Base-by-base conservation (phyloP, 305 asterid genomes). In the Solanum hybrid region DNA sequence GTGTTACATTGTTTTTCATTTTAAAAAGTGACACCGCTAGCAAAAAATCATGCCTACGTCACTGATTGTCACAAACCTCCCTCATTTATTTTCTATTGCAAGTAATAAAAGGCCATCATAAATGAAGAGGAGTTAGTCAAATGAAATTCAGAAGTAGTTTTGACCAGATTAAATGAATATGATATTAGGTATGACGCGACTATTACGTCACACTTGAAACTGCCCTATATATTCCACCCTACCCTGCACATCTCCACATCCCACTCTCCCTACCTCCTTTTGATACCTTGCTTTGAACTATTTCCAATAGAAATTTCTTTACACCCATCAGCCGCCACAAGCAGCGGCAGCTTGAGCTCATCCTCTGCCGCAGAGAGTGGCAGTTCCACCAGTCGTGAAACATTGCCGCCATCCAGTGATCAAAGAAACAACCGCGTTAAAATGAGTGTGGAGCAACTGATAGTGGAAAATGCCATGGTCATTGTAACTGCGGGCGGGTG, bases 391-490 rank as follows among this genome's bases (percentile, higher is more conserved):
- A 72, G 78, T 72, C 22, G 10, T 5, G 35, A 72, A 72, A 2
- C 78, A 26, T 31, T 11, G 1, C 22, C 79, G 2, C 14, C 75
- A 10, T 32, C 10, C 17, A 6, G 36, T 73, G 36, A 71, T 71
- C 20, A 73, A 17, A 73, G 10, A 2, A 76, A 31, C 40, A 76
- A 76, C 40, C 1, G 10, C 2, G 4, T 11, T 4, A 38, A 12
- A 12, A 22, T 69, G 42, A 40, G 89, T 88, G 31, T 90, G 89
- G 77, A 56, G 89, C 88, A 7, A 24, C 16, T 86, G 89, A 93
- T 91, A 71, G 56, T 88, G 84, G 94, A 92, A 76, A 91, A 90
- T 7, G 90, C 91, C 7, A 91, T 93, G 35, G 64, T 88, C 8
- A 89, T 92, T 34, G 81, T 92, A 16, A 89, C 86, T 20, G 84